These are phyloP conservation scores for Fagus crenata DNA, from an alignment of 306 rosid species.

Conservation along the genomic window DNA sequence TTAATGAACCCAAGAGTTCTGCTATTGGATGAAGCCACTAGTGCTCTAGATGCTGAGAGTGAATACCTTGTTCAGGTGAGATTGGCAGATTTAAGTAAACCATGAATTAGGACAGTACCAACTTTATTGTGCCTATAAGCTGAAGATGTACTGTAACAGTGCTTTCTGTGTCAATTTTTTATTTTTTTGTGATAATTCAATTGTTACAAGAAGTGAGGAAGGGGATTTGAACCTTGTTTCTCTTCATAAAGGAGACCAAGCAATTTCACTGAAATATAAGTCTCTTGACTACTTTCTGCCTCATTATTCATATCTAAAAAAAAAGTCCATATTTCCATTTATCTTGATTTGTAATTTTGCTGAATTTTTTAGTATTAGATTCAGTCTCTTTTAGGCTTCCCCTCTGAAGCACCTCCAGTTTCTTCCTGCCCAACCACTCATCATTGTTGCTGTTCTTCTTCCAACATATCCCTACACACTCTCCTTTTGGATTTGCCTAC, in stretches of 20 bases:
- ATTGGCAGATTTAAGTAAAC: background rate
- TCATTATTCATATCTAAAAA: too few species aligned
- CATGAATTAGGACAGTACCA: background rate
- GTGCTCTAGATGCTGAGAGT: constrained; percentile 80
- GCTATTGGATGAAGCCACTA: constrained; percentile 74
- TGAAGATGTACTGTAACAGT: background rate
- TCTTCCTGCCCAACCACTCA: background rate
- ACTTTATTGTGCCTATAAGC: background rate
- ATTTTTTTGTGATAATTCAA: too few species aligned
- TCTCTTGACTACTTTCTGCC: too few species aligned
- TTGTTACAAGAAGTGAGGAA: too few species aligned
- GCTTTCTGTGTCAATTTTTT: background rate
- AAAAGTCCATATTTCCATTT: too few species aligned
- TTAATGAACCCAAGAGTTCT: constrained; percentile 65
- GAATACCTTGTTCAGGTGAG: constrained; percentile 69
- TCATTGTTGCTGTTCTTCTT: background rate
- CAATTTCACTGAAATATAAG: too few species aligned
- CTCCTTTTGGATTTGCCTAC: too few species aligned
- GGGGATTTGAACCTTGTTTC: too few species aligned
- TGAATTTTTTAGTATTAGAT: background rate
- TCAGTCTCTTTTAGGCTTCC: background rate
- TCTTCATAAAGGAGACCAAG: too few species aligned
- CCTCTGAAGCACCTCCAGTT: background rate
- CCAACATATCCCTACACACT: too few species aligned
- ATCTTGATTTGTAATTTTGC: too few species aligned